Conservation (phyloP, 257 asterid species). For the Forsythia suspensa region DNA sequence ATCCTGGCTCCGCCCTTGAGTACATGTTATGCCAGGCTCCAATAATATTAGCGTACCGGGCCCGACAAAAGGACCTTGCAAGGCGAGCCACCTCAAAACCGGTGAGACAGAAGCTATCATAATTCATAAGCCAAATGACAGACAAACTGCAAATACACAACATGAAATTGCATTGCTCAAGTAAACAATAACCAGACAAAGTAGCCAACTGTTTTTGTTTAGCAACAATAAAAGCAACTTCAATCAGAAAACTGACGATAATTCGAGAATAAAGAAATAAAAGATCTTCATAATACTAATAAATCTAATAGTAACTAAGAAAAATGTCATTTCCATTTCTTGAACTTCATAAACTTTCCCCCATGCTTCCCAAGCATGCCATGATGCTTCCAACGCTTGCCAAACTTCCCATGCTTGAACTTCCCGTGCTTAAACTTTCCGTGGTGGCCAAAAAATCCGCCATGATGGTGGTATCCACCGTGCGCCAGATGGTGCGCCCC, state of each 20-base stretch:
- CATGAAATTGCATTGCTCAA: not conserved
- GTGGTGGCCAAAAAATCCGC: slow-evolving; percentile 38
- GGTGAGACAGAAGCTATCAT: no score
- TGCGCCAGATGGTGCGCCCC: slow-evolving; percentile 84
- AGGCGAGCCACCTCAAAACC: no score
- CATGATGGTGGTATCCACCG: slow-evolving; percentile 54
- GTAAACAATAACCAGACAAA: not conserved
- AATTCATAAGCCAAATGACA: not conserved
- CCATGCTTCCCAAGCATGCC: slow-evolving; percentile 51
- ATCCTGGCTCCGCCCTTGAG: no score
- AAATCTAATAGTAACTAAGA: not conserved
- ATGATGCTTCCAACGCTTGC: slow-evolving; percentile 56
- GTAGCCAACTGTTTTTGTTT: not conserved
- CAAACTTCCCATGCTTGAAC: slow-evolving; percentile 76
- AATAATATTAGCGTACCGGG: not conserved
- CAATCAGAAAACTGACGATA: not conserved
- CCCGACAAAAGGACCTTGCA: not conserved
- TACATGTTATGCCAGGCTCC: not conserved
- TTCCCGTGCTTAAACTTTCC: slow-evolving; percentile 65
- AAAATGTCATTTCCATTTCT: slow-evolving; percentile 51
- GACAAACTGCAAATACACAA: not conserved
- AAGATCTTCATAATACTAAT: not conserved
- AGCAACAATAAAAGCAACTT: not conserved
- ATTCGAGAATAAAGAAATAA: not conserved
- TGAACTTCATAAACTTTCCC: slow-evolving; percentile 45